A percentile compares a stretch with the other conserved stretches of the same genome.
Evolutionary conservation across 441 rosid genomes (phyloP).

Genomic region (Populus tomentosa): DNA sequence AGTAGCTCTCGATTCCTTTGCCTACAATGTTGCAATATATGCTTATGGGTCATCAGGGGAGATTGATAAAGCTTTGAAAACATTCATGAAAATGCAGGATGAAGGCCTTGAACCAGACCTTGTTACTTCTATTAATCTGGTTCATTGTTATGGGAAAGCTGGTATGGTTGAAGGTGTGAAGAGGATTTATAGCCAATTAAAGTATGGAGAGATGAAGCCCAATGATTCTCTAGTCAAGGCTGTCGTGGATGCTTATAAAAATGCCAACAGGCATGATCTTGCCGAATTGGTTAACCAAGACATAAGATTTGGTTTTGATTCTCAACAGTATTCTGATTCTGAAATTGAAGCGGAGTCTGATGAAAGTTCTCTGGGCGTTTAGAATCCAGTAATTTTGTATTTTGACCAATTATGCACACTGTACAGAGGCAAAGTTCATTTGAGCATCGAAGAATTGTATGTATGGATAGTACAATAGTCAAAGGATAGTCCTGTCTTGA

Average conservation of each 20-base stretch:
- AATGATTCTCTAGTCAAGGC: conserved; percentile 63
- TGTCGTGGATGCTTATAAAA: conserved; percentile 53
- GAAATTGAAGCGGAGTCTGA: conserved; percentile 27
- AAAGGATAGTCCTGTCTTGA: neutral
- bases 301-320: conserved; percentile 52
- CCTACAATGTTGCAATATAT: conserved; percentile 68
- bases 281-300: conserved; percentile 63
- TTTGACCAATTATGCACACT: neutral
- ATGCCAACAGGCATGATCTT: conserved; percentile 61
- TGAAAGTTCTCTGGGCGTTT: conserved; percentile 1
- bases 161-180: conserved; percentile 84
- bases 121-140: conserved; percentile 61
- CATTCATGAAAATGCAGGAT: conserved; percentile 73
- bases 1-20: conserved; percentile 38
- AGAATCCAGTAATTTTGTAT: neutral
- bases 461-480: neutral
- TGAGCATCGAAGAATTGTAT: neutral
- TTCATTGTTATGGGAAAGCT: conserved; percentile 70
- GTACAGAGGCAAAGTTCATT: neutral
- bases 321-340: conserved; percentile 22
- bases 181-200: conserved; percentile 54
- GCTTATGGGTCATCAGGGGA: conserved; percentile 58
- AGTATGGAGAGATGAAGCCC: conserved; percentile 52
- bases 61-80: conserved; percentile 55
- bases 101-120: conserved; percentile 64